Conservation (phyloP, 2,329 filamentous ascomycete genomes). For the Cercospora beticola region DNA sequence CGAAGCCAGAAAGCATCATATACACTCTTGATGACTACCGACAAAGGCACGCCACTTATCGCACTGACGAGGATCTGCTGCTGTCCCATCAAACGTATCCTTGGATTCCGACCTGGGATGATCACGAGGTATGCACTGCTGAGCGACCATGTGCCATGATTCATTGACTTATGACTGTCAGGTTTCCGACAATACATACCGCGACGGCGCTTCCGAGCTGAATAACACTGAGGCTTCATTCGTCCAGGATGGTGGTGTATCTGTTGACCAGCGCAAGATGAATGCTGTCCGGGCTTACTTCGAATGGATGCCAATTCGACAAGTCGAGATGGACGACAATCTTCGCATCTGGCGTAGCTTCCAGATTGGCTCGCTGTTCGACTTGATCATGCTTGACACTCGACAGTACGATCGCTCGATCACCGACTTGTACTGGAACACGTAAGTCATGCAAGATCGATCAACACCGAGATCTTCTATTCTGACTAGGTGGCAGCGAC, state of each 20-base stretch:
- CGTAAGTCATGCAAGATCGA: not conserved
- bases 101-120: constrained; percentile 51
- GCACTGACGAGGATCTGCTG: constrained; percentile 61
- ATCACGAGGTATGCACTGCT: constrained; percentile 29
- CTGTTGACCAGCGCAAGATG: constrained; percentile 71
- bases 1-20: constrained; percentile 54
- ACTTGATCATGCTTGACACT: constrained; percentile 69
- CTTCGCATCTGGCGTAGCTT: constrained; percentile 68
- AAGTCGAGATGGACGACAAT: constrained; percentile 68
- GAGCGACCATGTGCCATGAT: not conserved
- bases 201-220: constrained; percentile 59
- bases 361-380: constrained; percentile 63
- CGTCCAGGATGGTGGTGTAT: constrained; percentile 56
- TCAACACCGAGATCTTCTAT: no score
- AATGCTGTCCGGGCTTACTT: constrained; percentile 71
- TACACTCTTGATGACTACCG: constrained; percentile 60
- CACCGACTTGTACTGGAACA: constrained; percentile 50
- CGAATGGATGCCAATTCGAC: constrained; percentile 57
- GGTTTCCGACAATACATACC: constrained; percentile 65
- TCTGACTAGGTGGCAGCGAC: no score
- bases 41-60: constrained; percentile 57
- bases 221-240: constrained; percentile 70
- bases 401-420: constrained; percentile 67
- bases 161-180: constrained; percentile 29
- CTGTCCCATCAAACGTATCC: constrained; percentile 57